Evolutionary conservation across 805 yeast species (phyloP).

Genomic region (Starmerella vaccinii): DNA sequence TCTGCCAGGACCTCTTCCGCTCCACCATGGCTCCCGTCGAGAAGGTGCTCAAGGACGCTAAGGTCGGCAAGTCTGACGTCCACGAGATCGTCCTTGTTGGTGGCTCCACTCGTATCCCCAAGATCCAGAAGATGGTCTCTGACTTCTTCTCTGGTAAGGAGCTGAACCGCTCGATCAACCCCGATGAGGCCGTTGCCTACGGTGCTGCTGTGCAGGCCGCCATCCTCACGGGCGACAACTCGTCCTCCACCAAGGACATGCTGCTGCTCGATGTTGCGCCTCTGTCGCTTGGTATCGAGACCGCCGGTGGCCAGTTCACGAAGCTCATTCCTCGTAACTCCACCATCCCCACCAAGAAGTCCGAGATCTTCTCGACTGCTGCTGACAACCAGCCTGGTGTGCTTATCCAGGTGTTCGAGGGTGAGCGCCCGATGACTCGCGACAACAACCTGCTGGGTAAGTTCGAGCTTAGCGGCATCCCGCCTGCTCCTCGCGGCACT

Average conservation of each 20-base stretch:
- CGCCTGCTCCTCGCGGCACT: conserved; percentile 98
- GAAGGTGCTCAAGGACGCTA: conserved; percentile 83
- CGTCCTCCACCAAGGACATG: conserved; percentile 91
- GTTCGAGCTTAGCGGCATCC: conserved; percentile 91
- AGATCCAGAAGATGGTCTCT: conserved; percentile 86
- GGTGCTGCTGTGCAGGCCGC: conserved; percentile 99
- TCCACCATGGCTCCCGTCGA: conserved; percentile 91
- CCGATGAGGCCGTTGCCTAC: conserved; percentile 98
- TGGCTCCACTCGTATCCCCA: conserved; percentile 98
- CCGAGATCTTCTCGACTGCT: conserved; percentile 91
- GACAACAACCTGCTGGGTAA: conserved; percentile 96
- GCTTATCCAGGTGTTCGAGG: conserved; percentile 91
- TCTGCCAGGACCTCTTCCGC: conserved; percentile 89
- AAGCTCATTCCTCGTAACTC: conserved; percentile 97
- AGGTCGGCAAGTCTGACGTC: conserved; percentile 79
- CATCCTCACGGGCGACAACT: conserved; percentile 88
- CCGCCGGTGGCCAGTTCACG: conserved; percentile 99
- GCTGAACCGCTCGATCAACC: conserved; percentile 92
- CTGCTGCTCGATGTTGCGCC: conserved; percentile 95
- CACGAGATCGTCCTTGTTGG: conserved; percentile 92
- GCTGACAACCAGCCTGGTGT: conserved; percentile 99
- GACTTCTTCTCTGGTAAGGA: conserved; percentile 97
- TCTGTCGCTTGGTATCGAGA: conserved; percentile 92
- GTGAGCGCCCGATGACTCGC: conserved; percentile 94
- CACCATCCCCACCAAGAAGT: conserved; percentile 94